Percentiles rank a stretch among this genome's conserved stretches.
phyloP scores from a whole-genome alignment of 2,329 filamentous ascomycete species.

The Davidsoniella eucalypti region DNA sequence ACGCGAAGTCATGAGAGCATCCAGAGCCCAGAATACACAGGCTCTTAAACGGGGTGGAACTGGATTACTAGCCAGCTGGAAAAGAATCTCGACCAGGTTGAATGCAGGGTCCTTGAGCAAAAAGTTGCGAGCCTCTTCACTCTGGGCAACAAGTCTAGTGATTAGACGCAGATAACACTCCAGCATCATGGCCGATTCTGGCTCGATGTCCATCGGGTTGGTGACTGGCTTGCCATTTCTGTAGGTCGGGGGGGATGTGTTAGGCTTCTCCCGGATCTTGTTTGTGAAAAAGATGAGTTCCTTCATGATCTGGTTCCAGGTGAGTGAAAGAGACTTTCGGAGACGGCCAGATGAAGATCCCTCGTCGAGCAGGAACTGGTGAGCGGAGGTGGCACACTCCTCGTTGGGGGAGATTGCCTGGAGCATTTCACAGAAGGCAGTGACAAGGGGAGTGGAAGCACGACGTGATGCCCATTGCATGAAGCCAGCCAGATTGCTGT shows the following conservation, averaged over 20 bases:
- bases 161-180: conserved; percentile 85
- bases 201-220: conserved; percentile 62
- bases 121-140: conserved; percentile 53
- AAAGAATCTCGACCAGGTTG: conserved; percentile 55
- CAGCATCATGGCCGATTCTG: conserved; percentile 91
- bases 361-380: conserved; percentile 82
- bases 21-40: conserved; percentile 65
- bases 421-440: conserved; percentile 92
- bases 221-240: conserved; percentile 43
- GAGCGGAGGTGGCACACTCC: conserved; percentile 67
- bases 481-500: conserved; percentile 87
- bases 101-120: conserved; percentile 50
- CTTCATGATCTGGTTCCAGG: conserved; percentile 82
- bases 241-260: conserved; percentile 25
- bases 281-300: conserved; percentile 74
- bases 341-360: conserved; percentile 56
- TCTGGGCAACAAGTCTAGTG: conserved; percentile 63
- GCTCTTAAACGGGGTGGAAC: conserved; percentile 66
- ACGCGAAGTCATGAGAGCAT: conserved; percentile 61
- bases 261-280: conserved; percentile 58
- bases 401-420: conserved; percentile 73
- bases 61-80: conserved; percentile 61
- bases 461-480: conserved; percentile 92
- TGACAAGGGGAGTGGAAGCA: conserved; percentile 88
- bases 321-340: conserved; percentile 67